Evolutionary conservation across 495 filamentous ascomycete species (phyloP).

Genomic region (Tuber aestivum): DNA sequence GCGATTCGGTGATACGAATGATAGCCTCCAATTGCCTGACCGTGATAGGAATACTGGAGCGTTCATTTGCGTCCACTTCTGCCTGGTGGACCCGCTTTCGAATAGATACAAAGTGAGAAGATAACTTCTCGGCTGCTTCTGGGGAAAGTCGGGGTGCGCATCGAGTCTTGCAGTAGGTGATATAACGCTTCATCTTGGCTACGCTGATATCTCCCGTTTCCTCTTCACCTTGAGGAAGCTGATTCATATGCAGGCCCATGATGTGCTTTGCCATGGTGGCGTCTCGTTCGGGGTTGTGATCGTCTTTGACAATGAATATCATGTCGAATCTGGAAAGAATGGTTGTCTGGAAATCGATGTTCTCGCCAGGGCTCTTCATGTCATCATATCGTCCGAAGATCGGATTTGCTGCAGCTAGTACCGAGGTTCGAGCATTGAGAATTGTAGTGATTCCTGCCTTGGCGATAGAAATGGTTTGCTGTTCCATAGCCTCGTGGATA

Average conservation of each 20-base stretch:
- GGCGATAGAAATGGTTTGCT: constrained; percentile 98
- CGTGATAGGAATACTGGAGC: constrained; percentile 93
- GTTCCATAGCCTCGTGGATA: constrained; percentile 99
- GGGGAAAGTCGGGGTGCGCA: constrained; percentile 89
- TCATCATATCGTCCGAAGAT: constrained; percentile 98
- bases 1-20: constrained; percentile 90
- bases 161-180: constrained; percentile 91
- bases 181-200: constrained; percentile 96
- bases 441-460: constrained; percentile 99
- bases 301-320: constrained; percentile 98
- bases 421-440: constrained; percentile 89
- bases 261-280: constrained; percentile 94
- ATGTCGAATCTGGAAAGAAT: constrained; percentile 98
- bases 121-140: constrained; percentile 92
- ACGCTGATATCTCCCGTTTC: constrained; percentile 77
- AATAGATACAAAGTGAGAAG: constrained; percentile 94
- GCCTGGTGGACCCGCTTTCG: constrained; percentile 87
- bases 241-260: constrained; percentile 95
- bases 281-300: constrained; percentile 82
- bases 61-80: constrained; percentile 77
- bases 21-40: constrained; percentile 96
- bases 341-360: constrained; percentile 99
- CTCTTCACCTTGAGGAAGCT: constrained; percentile 59
- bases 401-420: constrained; percentile 93
- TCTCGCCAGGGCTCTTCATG: constrained; percentile 93